These are phyloP conservation scores for Chalciporus sphaerocephalus DNA, from an alignment of 768 basidiomycete species.

Conservation along the genomic window DNA sequence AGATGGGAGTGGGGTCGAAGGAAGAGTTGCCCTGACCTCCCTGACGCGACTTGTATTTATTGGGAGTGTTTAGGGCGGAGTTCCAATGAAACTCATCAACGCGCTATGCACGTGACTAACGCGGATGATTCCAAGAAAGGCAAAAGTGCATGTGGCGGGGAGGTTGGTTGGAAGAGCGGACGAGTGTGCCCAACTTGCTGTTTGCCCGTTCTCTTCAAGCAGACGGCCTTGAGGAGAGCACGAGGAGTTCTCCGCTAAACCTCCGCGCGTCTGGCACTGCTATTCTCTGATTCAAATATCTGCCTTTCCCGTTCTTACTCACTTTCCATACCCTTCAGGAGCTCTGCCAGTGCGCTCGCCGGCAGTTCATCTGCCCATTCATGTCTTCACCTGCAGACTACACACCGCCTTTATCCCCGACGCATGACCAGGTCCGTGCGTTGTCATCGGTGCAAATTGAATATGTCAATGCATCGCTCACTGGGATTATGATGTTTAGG, in stretches of 20 bases:
- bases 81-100: slow-evolving; percentile 30
- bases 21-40: neutral
- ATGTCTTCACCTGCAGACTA: slow-evolving; percentile 30
- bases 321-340: slow-evolving; percentile 5
- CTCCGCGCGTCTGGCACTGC: slow-evolving; percentile 17
- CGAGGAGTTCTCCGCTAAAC: slow-evolving; percentile 25
- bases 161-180: slow-evolving; percentile 13
- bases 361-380: slow-evolving; percentile 31
- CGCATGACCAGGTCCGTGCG: slow-evolving; percentile 63
- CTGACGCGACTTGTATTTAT: slow-evolving; percentile 32
- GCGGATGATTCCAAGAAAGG: slow-evolving; percentile 24
- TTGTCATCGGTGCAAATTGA: slow-evolving; percentile 13
- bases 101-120: slow-evolving; percentile 34
- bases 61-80: slow-evolving; percentile 27
- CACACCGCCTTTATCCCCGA: slow-evolving; percentile 51
- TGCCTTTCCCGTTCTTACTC: slow-evolving; percentile 1
- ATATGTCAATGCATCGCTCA: slow-evolving; percentile 21
- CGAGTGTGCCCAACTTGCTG: slow-evolving; percentile 6
- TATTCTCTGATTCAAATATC: slow-evolving; percentile 14
- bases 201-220: slow-evolving; percentile 6
- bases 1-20: slow-evolving; percentile 18
- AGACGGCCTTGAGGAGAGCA: slow-evolving; percentile 30
- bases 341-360: too few relatives aligned
- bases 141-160: slow-evolving; percentile 16
- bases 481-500: slow-evolving; percentile 37